These are phyloP conservation scores for Amanita inopinata DNA, from an alignment of 768 basidiomycete genomes.

Conservation along the genomic window DNA sequence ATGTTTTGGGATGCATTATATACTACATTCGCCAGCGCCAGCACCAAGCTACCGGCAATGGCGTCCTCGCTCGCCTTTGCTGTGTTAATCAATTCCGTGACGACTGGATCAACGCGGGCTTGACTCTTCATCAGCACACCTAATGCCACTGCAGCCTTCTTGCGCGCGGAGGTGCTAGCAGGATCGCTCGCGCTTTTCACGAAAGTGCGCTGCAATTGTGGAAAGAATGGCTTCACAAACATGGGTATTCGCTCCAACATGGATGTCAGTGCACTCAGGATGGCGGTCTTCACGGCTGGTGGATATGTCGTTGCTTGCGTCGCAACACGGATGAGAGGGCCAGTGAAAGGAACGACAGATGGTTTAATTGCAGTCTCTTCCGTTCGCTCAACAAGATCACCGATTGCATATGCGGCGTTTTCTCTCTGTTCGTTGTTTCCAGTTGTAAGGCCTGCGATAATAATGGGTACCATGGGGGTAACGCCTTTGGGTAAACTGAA, in stretches of 20 bases:
- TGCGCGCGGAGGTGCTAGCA: constrained; percentile 68
- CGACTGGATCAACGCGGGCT: constrained; percentile 86
- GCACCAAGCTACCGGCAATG: constrained; percentile 65
- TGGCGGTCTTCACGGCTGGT: constrained; percentile 86
- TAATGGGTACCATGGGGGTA: constrained; percentile 73
- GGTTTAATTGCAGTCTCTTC: constrained; percentile 81
- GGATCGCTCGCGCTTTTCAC: constrained; percentile 86
- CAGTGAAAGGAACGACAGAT: constrained; percentile 91
- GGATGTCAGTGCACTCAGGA: constrained; percentile 74
- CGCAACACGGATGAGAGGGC: constrained; percentile 90
- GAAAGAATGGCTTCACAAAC: constrained; percentile 97
- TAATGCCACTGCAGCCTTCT: constrained; percentile 73
- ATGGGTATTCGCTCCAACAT: constrained; percentile 81
- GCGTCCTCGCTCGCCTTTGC: constrained; percentile 52
- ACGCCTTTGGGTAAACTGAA: constrained; percentile 81
- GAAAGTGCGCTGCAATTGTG: constrained; percentile 92
- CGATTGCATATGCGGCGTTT: constrained; percentile 91
- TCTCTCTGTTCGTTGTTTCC: constrained; percentile 94
- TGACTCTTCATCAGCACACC: constrained; percentile 88
- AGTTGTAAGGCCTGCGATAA: constrained; percentile 87
- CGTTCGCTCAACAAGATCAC: constrained; percentile 88
- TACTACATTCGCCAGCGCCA: constrained; percentile 71
- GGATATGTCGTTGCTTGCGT: constrained; percentile 86
- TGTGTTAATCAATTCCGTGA: constrained; percentile 73
- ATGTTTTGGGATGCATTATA: constrained; percentile 62